Base-by-base conservation (phyloP, 495 filamentous ascomycete species). In the Hypoxylon lenormandii region DNA sequence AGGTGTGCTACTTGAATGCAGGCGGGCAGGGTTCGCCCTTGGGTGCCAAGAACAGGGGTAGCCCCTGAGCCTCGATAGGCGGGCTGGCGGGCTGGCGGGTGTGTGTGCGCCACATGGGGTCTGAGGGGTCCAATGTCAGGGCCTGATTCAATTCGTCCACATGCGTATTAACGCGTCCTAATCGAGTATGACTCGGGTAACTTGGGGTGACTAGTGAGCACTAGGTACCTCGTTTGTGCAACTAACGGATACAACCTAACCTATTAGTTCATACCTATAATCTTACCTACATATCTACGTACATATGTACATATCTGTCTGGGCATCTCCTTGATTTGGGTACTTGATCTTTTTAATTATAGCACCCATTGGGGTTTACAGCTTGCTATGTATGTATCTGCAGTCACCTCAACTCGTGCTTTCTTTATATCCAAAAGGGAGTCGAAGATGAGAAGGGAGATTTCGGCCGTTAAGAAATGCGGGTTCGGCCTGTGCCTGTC, bases 121-220 rank as follows among this genome's bases (percentile, higher is more conserved):
- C 47, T 16, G 30, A 61, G 60, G 59, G 60, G 60, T 69, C 54
- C 55, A 64, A 64, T 16, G 52, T 52, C 47, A 69, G 59, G 60
- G 55, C 50, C 43, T 54, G 8, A 40, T 56, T 54, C 30, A 30
- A 57, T 68, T 60, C 64, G 58, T 68, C 57, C 57, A 42, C 11
- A 21, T 33, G 15, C 19, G 64, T 53, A 38, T 11, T 19, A 30
- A 30, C 50, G 13, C 23, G 16, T 6, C 42, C 16, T 18, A 45
- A 18, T 16, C 16, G 16, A 18, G 16, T 3, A 15, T 45, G 4
- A 45, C 42, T 5, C 4, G 16, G 7, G 15, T 45, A 19, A 42
- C 38, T 42, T 42, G 12, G 38, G 15, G 51, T 49, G 12, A 10
- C 18, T 49, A 49, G 21, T 6, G 11, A 49, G 21, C 19, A 33